These are phyloP conservation scores for Chalciporus sp. DNA, from an alignment of 1,284 basidiomycete genomes.

Conservation along the genomic window DNA sequence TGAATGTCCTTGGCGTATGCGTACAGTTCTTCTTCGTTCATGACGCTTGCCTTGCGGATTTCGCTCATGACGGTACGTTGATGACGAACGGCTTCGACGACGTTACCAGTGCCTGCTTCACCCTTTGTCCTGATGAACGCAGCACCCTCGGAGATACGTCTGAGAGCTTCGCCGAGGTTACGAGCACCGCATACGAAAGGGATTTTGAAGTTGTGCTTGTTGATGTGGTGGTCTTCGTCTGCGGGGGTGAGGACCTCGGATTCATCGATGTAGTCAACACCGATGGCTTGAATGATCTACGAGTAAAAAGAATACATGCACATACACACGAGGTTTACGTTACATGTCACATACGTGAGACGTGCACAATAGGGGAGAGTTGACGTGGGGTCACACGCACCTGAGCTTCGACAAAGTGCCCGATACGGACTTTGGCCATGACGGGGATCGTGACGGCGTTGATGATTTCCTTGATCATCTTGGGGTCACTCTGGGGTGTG, in stretches of 20 bases:
- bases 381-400: constrained; percentile 39
- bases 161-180: constrained; percentile 89
- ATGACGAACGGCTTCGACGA: constrained; percentile 96
- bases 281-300: constrained; percentile 91
- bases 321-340: neutral
- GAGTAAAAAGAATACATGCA: neutral
- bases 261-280: constrained; percentile 98
- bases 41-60: constrained; percentile 83
- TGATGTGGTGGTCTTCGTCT: constrained; percentile 87
- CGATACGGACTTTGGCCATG: constrained; percentile 95
- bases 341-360: neutral
- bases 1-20: constrained; percentile 91
- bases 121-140: constrained; percentile 98
- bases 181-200: constrained; percentile 84
- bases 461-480: constrained; percentile 97
- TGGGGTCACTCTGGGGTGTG: constrained; percentile 78
- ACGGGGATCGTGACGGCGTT: constrained; percentile 90
- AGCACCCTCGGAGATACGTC: constrained; percentile 96
- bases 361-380: neutral
- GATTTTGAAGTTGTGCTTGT: constrained; percentile 91
- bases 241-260: constrained; percentile 97
- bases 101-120: constrained; percentile 97
- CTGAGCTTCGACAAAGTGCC: constrained; percentile 96
- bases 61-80: constrained; percentile 83
- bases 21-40: constrained; percentile 97